A percentile compares a stretch with the other conserved stretches of the same genome.
phyloP scores from a whole-genome alignment of 768 basidiomycete species.

The Lentinula raphanica region DNA sequence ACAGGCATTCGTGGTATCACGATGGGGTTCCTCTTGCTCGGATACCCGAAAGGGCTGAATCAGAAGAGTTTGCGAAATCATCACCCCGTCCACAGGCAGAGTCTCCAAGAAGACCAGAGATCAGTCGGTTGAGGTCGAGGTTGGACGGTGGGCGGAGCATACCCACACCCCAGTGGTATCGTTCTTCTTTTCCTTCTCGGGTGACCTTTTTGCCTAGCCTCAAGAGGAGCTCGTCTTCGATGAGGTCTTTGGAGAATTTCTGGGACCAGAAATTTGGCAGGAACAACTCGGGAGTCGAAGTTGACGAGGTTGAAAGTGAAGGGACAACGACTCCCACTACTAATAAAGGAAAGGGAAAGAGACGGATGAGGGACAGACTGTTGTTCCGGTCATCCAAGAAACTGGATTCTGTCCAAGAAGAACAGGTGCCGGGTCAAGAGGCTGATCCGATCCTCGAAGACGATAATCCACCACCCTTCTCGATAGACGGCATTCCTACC shows the following conservation, averaged over 20 bases:
- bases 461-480: conserved; percentile 1
- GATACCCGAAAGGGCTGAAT: not conserved
- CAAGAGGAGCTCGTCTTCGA: not conserved
- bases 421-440: not conserved
- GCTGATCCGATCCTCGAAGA: no score
- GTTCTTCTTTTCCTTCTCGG: not conserved
- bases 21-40: not conserved
- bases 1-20: not conserved
- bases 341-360: not conserved
- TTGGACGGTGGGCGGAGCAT: no score
- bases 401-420: not conserved
- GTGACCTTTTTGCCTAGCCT: not conserved
- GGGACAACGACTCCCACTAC: no score
- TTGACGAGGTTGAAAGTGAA: no score
- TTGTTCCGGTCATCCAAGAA: not conserved
- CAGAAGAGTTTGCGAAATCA: no score
- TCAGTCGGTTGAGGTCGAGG: no score
- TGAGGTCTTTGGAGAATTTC: not conserved
- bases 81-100: no score
- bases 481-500: conserved; percentile 8
- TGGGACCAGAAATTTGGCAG: not conserved
- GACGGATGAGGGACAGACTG: not conserved
- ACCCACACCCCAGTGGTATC: not conserved
- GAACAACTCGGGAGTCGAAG: not conserved
- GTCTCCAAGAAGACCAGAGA: no score